Percentiles rank a stretch among this genome's conserved stretches.
These are phyloP conservation scores for Populus pruinosa DNA, from an alignment of 345 rosid species.

Conservation along the genomic window DNA sequence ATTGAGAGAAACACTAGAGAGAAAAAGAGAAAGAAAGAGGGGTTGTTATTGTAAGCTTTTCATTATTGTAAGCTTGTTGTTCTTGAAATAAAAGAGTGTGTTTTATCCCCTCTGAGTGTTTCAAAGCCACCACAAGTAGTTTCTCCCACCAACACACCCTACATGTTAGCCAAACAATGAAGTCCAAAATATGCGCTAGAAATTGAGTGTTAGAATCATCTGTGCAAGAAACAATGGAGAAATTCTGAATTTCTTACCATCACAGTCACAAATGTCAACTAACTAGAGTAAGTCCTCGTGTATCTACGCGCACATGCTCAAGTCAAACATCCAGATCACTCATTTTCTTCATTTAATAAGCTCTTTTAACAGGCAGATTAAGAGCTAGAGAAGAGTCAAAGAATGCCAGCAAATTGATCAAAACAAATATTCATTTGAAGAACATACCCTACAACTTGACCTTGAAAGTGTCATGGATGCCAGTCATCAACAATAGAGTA, in stretches of 20 bases:
- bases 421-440: background rate
- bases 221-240: no score
- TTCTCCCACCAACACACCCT: no score
- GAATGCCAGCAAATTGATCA: background rate
- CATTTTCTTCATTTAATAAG: background rate
- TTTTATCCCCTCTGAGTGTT: no score
- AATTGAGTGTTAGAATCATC: background rate
- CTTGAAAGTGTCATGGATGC: constrained; percentile 24
- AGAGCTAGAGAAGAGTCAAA: background rate
- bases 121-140: no score
- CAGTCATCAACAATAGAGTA: constrained; percentile 21
- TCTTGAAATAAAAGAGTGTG: no score
- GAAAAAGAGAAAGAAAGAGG: no score
- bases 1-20: no score
- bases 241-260: constrained; percentile 32
- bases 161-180: constrained; percentile 5
- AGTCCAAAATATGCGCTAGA: no score
- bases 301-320: constrained; percentile 31
- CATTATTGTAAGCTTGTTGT: no score
- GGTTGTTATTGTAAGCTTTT: no score
- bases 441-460: constrained; percentile 34
- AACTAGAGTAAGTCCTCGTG: constrained; percentile 55
- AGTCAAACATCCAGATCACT: background rate
- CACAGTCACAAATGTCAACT: constrained; percentile 66
- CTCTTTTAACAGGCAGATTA: background rate